Evolutionary conservation across 495 filamentous ascomycete species (phyloP), one percentile per base, ranked within the genome.

Genomic region (Bathelium albidoporum): DNA sequence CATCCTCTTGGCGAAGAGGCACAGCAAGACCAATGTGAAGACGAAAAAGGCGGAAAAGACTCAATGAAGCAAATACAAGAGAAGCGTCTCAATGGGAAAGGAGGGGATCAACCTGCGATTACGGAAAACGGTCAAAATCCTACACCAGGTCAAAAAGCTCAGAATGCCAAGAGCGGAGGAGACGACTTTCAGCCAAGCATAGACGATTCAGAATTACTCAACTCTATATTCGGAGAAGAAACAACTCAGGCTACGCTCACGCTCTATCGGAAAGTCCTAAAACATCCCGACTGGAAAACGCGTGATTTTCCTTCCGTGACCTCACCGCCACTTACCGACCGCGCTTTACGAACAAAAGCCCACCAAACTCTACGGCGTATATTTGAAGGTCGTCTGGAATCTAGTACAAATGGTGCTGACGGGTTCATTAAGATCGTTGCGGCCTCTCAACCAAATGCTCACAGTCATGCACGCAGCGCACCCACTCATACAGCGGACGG

Each of bases 311-410:
- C 71, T 32, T 63, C 67, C 24, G 71, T 72, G 16, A 69, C 69
- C 22, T 66, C 77, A 20, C 70, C 73, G 31, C 69, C 74, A 4
- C 80, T 90, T 22, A 66, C 74, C 16, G 82, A 88, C 62, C 84
- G 87, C 49, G 77, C 81, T 34, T 66, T 78, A 39, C 87, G 89
- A 20, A 83, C 85, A 61, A 72, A 80, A 45, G 80, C 89, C 26
- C 89, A 92, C 73, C 76, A 81, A 65, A 72, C 76, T 0, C 75
- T 91, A n/a, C 85, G 89, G 26, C 81, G 81, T 4, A 83, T 90
- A 24, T 91, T 91, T 73, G 74, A 74, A 36, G 82, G 80, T n/a
- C 79, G 82, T 49, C 74, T 92, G 12, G 86, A 90, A 62, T 88
- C 87, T 0, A 73, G 69, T 44, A 86, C 86, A 3, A 79, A 86